phyloP scores from a whole-genome alignment of 2,329 filamentous ascomycete species.

The Sphaerulina populicola region DNA sequence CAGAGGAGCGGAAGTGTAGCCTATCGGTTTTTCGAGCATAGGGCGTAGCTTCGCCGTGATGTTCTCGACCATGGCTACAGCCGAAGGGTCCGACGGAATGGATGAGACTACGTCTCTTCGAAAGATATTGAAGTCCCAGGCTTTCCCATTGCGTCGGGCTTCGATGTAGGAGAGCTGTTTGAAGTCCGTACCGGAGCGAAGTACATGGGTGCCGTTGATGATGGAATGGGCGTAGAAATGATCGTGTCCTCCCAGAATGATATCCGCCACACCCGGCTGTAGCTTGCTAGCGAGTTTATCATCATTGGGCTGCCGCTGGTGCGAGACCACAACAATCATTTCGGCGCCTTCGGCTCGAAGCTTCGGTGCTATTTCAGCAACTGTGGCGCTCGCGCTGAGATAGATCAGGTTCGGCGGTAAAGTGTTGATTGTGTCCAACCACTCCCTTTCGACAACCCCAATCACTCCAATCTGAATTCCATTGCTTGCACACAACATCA shows the following conservation, averaged over 20 bases:
- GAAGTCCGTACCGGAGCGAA: slow-evolving; percentile 86
- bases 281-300: slow-evolving; percentile 70
- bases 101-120: slow-evolving; percentile 49
- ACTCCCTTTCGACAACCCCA: slow-evolving; percentile 78
- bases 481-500: slow-evolving; percentile 70
- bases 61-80: slow-evolving; percentile 55
- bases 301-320: slow-evolving; percentile 83
- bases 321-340: slow-evolving; percentile 72
- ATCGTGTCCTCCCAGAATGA: slow-evolving; percentile 82
- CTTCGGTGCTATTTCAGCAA: slow-evolving; percentile 63
- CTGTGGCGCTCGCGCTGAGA: slow-evolving; percentile 66
- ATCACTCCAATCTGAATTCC: slow-evolving; percentile 80
- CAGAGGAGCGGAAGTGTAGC: slow-evolving; percentile 71
- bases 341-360: slow-evolving; percentile 71
- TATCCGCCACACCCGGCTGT: slow-evolving; percentile 61
- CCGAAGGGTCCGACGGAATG: slow-evolving; percentile 56
- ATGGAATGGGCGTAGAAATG: slow-evolving; percentile 76
- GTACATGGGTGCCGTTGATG: slow-evolving; percentile 70
- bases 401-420: slow-evolving; percentile 76
- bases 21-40: slow-evolving; percentile 72
- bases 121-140: slow-evolving; percentile 57
- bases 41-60: slow-evolving; percentile 65
- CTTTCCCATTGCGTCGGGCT: slow-evolving; percentile 51
- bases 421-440: slow-evolving; percentile 80
- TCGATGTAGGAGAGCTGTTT: slow-evolving; percentile 87